phyloP scores from a whole-genome alignment of 1,139 yeast species.

The Debaryomyces coudertii region DNA sequence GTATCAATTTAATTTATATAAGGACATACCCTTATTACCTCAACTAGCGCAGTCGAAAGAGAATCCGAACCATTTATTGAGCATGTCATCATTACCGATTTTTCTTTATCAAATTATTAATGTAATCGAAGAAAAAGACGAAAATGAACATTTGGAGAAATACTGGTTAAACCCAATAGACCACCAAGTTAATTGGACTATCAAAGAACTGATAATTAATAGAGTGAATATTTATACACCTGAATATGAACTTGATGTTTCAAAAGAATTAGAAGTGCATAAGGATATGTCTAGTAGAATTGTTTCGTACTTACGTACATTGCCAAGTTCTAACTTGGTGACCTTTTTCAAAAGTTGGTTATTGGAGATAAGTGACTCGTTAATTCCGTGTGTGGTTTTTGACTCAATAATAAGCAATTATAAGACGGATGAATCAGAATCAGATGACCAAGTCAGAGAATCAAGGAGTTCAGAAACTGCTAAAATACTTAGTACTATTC shows the following conservation, averaged over 20 bases:
- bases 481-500: slow-evolving; percentile 36
- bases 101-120: slow-evolving; percentile 32
- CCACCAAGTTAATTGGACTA: slow-evolving; percentile 38
- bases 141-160: slow-evolving; percentile 12
- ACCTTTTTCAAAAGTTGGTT: slow-evolving; percentile 47
- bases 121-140: slow-evolving; percentile 23
- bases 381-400: slow-evolving; percentile 48
- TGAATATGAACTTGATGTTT: slow-evolving; percentile 17
- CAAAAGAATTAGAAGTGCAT: slow-evolving; percentile 28
- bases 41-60: slow-evolving; percentile 22
- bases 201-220: slow-evolving; percentile 35
- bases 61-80: slow-evolving; percentile 21
- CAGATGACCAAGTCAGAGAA: slow-evolving; percentile 7
- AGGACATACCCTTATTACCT: slow-evolving; percentile 47
- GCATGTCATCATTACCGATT: slow-evolving; percentile 38
- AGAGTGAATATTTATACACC: slow-evolving; percentile 26
- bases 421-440: slow-evolving; percentile 10
- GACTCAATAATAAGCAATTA: slow-evolving; percentile 38
- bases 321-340: slow-evolving; percentile 20
- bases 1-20: slow-evolving; percentile 42
- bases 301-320: slow-evolving; percentile 19
- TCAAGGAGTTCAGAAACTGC: slow-evolving; percentile 24
- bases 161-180: slow-evolving; percentile 39
- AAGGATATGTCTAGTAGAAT: slow-evolving; percentile 27
- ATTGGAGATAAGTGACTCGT: slow-evolving; percentile 45